Evolutionary conservation across 331 rosid species (phyloP), one percentile per base, ranked within the genome.

Genomic region (Acacia concinna): DNA sequence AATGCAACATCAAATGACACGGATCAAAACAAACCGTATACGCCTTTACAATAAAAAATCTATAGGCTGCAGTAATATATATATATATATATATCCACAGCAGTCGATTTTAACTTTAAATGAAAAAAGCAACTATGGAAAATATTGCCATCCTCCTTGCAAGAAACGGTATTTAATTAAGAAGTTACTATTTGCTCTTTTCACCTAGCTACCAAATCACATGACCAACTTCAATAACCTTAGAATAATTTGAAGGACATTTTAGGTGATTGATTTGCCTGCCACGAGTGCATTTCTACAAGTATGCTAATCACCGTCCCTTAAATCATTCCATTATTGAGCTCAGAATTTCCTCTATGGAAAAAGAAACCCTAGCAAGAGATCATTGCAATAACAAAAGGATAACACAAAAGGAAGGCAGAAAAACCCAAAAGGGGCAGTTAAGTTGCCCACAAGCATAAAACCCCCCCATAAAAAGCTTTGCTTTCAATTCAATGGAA

Each of bases 401-500:
- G 68, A 4, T 30, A 40, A 41, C 41, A 14, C 41, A 49, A 73
- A 40, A 73, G 31, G 56, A 70, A 74, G 73, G 8, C 52, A 72
- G 47, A 5, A 47, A 12, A 38, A 23, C 73, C 81, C 66, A 74
- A 85, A 79, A 81, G 81, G 56, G 81, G 74, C 28, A 76, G 87
- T 89, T 79, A 74, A 85, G 83, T 85, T 85, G 18, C 81, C 87
- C 78, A 73, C 93, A 85, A 89, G 89, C 81, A 79, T 85, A 68
- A 77, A 81, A 67, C 66, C 81, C 35, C 81, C 35, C 82, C 52
- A 4, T 37, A 56, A 40, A 80, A 84, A 31, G 82, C 88, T 89
- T 87, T 82, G 85, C 91, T 89, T 89, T 82, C 76, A 84, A 86
- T 89, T 82, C 76, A 84, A 86, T 78, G 81, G 85, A 89, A 81